A percentile compares a stretch with the other conserved stretches of the same genome.
Conservation (phyloP, 192 early-diverging fungal genomes). For the Allomyces javanicus region DNA sequence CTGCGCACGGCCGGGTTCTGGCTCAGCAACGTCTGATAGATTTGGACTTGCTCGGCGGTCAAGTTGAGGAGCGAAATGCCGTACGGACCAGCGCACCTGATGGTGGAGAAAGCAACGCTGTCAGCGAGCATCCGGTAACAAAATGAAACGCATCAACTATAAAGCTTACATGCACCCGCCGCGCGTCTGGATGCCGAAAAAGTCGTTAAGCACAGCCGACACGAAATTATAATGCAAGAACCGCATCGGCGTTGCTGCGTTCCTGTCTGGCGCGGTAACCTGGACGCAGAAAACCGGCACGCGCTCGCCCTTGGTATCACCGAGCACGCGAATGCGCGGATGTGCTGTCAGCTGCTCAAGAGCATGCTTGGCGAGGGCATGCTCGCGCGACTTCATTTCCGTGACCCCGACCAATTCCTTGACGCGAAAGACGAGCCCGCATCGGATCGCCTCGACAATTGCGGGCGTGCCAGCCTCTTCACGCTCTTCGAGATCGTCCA, state of each 20-base stretch:
- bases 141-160: too few relatives aligned
- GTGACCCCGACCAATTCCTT: neutral
- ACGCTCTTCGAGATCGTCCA: neutral
- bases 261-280: neutral
- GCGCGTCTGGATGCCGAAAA: slow-evolving; percentile 16
- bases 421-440: slow-evolving; percentile 6
- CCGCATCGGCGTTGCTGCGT: neutral
- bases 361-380: slow-evolving; percentile 1
- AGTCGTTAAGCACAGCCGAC: slow-evolving; percentile 10
- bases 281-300: slow-evolving; percentile 5
- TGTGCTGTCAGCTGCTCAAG: neutral
- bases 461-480: slow-evolving; percentile 11
- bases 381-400: slow-evolving; percentile 1
- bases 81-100: slow-evolving; percentile 11
- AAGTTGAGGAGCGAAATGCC: slow-evolving; percentile 9
- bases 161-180: slow-evolving; percentile 7
- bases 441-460: slow-evolving; percentile 7
- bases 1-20: neutral
- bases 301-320: neutral
- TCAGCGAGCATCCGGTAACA: too few relatives aligned
- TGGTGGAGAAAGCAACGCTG: too few relatives aligned
- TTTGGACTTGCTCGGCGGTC: neutral
- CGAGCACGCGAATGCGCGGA: slow-evolving; percentile 1
- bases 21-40: neutral
- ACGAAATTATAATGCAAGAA: slow-evolving; percentile 11